Evolutionary conservation across 441 rosid genomes (phyloP), one percentile per base, ranked within the genome.

Genomic region (Mallotus japonicus): DNA sequence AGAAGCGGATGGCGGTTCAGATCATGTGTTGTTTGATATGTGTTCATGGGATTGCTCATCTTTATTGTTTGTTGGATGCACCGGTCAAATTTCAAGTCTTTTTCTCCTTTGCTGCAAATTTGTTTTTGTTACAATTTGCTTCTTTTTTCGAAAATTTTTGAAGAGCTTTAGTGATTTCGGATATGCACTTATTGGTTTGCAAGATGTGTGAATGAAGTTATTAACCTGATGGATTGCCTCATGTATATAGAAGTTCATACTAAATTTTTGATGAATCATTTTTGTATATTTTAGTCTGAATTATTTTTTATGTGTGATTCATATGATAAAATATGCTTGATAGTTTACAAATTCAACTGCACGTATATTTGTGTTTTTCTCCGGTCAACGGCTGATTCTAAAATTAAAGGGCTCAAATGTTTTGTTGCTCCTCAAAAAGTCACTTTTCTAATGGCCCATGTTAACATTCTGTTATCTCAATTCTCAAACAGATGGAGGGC

Each of bases 21-120:
- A 28, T 28, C 3, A 28, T 22, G 51, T 32, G n/a, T 46, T 46
- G 32, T 24, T 74, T 61, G 50, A 49, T 59, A 57, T 59, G 61
- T 60, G 66, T 50, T 46, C 58, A 15, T 67, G 44, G 72, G 67
- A 37, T 59, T 20, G 34, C 46, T 44, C 3, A 11, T 46, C 6
- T 65, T 42, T 32, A 40, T 76, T 65, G 61, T 17, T 49, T 58
- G 50, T 65, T 47, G 65, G 13, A 62, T 53, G 20, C 24, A 34
- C 32, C 46, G 24, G 28, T 59, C 28, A 44, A 73, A 19, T 58
- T 70, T 20, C 32, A 34, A n/a, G 13, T 47, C 14, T 24, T 28
- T 13, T 20, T 1, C 49, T 7, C 32, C 13, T 10, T 60, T 62
- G 55, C 2, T 17, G 5, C 10, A 62, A 7, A 34, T 40, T 69